A percentile compares a stretch with the other conserved stretches of the same genome.
Evolutionary conservation across 345 rosid genomes (phyloP).

Genomic region (Pelargonium nanum): DNA sequence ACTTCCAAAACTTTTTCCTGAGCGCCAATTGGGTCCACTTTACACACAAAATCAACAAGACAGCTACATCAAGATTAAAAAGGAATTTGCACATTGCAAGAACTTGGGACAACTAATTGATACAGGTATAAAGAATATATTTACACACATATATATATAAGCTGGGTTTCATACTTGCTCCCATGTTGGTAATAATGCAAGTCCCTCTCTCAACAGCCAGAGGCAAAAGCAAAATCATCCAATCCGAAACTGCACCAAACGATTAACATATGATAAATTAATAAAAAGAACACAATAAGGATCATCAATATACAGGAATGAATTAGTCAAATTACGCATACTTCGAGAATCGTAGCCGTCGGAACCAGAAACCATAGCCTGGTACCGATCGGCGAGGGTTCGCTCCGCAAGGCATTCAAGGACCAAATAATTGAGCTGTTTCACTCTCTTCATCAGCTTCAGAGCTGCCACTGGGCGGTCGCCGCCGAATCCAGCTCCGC

Average conservation of each 20-base stretch:
- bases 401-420: conserved; percentile 95
- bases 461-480: conserved; percentile 73
- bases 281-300: background rate
- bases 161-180: conserved; percentile 50
- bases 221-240: conserved; percentile 76
- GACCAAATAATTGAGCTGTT: conserved; percentile 58
- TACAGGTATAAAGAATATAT: background rate
- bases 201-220: conserved; percentile 61
- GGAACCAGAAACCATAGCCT: conserved; percentile 46
- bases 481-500: conserved; percentile 95
- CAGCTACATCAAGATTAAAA: background rate
- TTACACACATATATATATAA: background rate
- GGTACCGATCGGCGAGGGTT: conserved; percentile 74
- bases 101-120: background rate
- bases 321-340: conserved; percentile 16
- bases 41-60: conserved; percentile 1
- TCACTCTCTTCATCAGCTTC: conserved; percentile 64
- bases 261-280: background rate
- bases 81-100: background rate
- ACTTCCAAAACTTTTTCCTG: conserved; percentile 56
- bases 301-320: background rate
- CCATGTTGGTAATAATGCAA: conserved; percentile 87
- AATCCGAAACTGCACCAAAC: conserved; percentile 48
- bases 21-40: conserved; percentile 78
- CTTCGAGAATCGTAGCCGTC: conserved; percentile 69